Percentiles rank a stretch among this genome's conserved stretches.
phyloP scores from a whole-genome alignment of 2,329 filamentous ascomycete genomes.

The Hypoxylon sp. region DNA sequence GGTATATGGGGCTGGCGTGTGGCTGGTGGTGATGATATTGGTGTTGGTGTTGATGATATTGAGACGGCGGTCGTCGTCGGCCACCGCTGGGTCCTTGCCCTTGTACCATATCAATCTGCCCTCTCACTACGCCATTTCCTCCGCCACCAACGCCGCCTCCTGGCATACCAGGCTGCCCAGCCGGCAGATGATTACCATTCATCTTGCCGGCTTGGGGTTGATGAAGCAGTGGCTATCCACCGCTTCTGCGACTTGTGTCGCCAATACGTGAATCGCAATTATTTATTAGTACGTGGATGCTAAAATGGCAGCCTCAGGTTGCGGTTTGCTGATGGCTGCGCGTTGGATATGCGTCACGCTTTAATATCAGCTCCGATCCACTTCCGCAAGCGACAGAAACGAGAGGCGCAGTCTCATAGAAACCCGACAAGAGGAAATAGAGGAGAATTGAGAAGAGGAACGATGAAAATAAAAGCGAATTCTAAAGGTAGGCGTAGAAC shows the following conservation, averaged over 20 bases:
- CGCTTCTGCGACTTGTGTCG: slow-evolving; percentile 48
- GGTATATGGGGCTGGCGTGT: slow-evolving; percentile 65
- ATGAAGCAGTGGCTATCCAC: slow-evolving; percentile 55
- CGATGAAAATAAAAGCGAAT: slow-evolving; percentile 12
- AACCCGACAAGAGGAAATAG: slow-evolving; percentile 15
- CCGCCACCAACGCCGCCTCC: slow-evolving; percentile 58
- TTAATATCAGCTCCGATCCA: slow-evolving; percentile 47
- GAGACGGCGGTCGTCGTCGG: slow-evolving; percentile 57
- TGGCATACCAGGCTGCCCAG: slow-evolving; percentile 75
- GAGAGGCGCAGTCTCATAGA: slow-evolving; percentile 36
- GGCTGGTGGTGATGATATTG: slow-evolving; percentile 60
- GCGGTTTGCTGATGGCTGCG: slow-evolving; percentile 32
- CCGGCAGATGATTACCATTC: slow-evolving; percentile 82
- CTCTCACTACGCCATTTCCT: slow-evolving; percentile 50
- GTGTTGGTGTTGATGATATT: slow-evolving; percentile 59
- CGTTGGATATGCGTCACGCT: slow-evolving; percentile 41
- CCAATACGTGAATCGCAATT: slow-evolving; percentile 27
- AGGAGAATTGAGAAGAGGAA: slow-evolving; percentile 20
- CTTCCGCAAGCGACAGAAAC: slow-evolving; percentile 41
- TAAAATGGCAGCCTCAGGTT: slow-evolving; percentile 17
- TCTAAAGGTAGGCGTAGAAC: slow-evolving; percentile 10
- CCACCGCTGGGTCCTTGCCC: slow-evolving; percentile 53
- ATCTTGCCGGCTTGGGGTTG: slow-evolving; percentile 79
- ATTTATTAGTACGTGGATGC: slow-evolving; percentile 10
- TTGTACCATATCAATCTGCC: slow-evolving; percentile 53